Conservation (phyloP, 2,329 filamentous ascomycete genomes). For the Monilinia fructigena region DNA sequence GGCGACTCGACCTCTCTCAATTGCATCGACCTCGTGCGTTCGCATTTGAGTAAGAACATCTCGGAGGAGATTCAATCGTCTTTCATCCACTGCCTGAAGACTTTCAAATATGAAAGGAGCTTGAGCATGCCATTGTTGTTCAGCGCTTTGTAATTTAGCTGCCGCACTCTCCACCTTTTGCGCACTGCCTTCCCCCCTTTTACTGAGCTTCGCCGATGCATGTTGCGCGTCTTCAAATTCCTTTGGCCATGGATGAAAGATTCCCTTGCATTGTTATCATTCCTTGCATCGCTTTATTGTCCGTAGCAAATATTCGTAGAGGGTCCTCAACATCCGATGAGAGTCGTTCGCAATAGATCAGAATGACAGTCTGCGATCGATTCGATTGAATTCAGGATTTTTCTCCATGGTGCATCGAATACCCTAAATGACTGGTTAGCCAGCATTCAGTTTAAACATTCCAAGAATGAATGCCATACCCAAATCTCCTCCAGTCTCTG, state of each 20-base stretch:
- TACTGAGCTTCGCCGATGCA: conserved; percentile 78
- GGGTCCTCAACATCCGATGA: conserved; percentile 85
- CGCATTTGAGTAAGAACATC: conserved; percentile 90
- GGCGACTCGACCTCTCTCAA: conserved; percentile 70
- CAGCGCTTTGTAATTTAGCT: conserved; percentile 72
- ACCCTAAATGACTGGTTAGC: conserved; percentile 56
- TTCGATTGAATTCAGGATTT: conserved; percentile 77
- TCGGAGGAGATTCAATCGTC: conserved; percentile 81
- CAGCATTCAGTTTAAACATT: not conserved
- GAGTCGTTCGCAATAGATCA: conserved; percentile 73
- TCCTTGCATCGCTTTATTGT: conserved; percentile 72
- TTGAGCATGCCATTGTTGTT: conserved; percentile 86
- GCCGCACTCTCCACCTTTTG: conserved; percentile 75
- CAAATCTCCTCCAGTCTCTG: conserved; percentile 75
- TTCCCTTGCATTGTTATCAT: conserved; percentile 82
- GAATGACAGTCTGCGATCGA: conserved; percentile 81
- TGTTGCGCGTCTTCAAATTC: conserved; percentile 83
- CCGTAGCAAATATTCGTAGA: conserved; percentile 70
- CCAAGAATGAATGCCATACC: conserved; percentile 63
- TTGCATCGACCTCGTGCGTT: conserved; percentile 86
- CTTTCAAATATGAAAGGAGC: conserved; percentile 94
- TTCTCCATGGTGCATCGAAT: conserved; percentile 88
- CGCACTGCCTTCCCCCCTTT: conserved; percentile 70
- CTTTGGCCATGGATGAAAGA: conserved; percentile 73
- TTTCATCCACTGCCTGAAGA: conserved; percentile 87